Conservation (phyloP, 371 early-diverging fungal species). For the Entomophthora muscae region DNA sequence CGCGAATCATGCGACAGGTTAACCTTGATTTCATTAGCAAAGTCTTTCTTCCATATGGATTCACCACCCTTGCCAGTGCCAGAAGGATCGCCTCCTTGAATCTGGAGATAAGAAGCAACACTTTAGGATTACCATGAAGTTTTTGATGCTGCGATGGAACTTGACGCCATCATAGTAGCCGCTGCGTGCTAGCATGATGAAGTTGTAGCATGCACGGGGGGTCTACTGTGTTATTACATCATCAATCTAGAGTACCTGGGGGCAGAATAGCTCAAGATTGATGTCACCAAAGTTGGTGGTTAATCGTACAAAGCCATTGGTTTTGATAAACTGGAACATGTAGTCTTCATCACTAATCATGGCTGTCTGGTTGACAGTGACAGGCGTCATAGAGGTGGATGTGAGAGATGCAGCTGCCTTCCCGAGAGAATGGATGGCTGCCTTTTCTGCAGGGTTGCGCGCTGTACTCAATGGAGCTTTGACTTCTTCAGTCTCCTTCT, state of each 20-base stretch:
- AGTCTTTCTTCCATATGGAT: conserved; percentile 60
- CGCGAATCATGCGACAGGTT: conserved; percentile 55
- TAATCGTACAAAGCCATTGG: conserved; percentile 55
- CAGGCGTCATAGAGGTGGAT: conserved; percentile 59
- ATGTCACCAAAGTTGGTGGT: conserved; percentile 72
- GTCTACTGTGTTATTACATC: conserved; percentile 19
- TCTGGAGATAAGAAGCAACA: conserved; percentile 15
- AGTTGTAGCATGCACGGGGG: conserved; percentile 81
- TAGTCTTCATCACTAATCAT: conserved; percentile 60
- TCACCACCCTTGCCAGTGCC: conserved; percentile 82
- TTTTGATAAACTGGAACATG: conserved; percentile 62
- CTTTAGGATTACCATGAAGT: conserved; percentile 53
- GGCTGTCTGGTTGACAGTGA: conserved; percentile 47
- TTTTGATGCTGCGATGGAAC: conserved; percentile 79
- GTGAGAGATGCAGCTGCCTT: conserved; percentile 68
- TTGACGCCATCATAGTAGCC: conserved; percentile 63
- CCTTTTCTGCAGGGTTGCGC: conserved; percentile 39
- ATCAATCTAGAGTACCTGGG: conserved; percentile 22
- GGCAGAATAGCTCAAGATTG: conserved; percentile 70
- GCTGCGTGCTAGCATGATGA: conserved; percentile 60
- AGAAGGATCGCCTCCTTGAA: conserved; percentile 91
- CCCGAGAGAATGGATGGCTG: conserved; percentile 69
- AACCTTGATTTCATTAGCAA: conserved; percentile 61
- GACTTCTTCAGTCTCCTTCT: conserved; percentile 11
- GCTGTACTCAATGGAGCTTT: conserved; percentile 12